A percentile compares a stretch with the other conserved stretches of the same genome.
Evolutionary conservation across 139 green algal species (phyloP).

Genomic region (Chlamydomonas asymmetrica): DNA sequence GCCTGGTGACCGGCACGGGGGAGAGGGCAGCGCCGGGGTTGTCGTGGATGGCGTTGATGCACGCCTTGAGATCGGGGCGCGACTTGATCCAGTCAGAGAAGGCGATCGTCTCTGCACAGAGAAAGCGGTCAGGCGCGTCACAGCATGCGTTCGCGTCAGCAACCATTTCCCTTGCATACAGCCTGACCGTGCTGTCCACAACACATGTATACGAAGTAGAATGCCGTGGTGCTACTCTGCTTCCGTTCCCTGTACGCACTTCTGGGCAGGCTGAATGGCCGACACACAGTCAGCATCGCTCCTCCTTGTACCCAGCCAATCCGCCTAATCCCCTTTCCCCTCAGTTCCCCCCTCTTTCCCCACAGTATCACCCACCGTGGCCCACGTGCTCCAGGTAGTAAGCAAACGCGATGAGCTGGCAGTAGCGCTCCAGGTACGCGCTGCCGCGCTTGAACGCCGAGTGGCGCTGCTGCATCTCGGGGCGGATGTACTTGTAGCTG

Average conservation of each 20-base stretch:
- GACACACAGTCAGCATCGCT: too few relatives aligned
- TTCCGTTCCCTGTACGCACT: too few relatives aligned
- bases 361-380: slow-evolving; percentile 21
- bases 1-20: slow-evolving; percentile 56
- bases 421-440: slow-evolving; percentile 93
- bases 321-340: too few relatives aligned
- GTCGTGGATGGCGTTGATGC: slow-evolving; percentile 61
- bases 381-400: slow-evolving; percentile 76
- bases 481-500: slow-evolving; percentile 52
- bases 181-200: too few relatives aligned
- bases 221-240: too few relatives aligned
- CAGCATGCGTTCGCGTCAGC: too few relatives aligned
- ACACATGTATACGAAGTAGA: too few relatives aligned
- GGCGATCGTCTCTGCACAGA: slow-evolving; percentile 17
- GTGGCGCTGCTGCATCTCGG: slow-evolving; percentile 62
- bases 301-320: too few relatives aligned
- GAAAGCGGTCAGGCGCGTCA: too few relatives aligned
- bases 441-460: slow-evolving; percentile 79
- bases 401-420: slow-evolving; percentile 85
- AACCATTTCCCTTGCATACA: too few relatives aligned
- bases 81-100: slow-evolving; percentile 24
- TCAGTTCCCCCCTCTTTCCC: too few relatives aligned
- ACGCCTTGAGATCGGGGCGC: slow-evolving; percentile 31
- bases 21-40: slow-evolving; percentile 80
- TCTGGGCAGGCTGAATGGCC: too few relatives aligned